Evolutionary conservation across 148 eudicot genomes (phyloP), one percentile per base, ranked within the genome.

Genomic region (Chenopodium album): DNA sequence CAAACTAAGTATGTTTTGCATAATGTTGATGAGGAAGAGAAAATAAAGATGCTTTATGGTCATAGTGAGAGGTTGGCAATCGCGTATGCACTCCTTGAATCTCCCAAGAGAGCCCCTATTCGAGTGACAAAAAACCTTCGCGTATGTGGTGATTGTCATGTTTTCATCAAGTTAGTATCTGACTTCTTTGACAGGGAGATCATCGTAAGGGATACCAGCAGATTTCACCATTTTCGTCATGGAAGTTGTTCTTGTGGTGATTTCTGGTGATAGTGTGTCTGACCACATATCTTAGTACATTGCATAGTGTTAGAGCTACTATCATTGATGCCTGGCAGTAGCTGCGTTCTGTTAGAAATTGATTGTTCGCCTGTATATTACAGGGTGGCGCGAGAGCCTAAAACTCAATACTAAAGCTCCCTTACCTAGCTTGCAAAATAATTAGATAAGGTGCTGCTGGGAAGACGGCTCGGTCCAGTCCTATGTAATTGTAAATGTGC

Each of bases 11-110:
- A 80, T 81, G 96, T 90, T 69, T 78, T 91, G 87, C 98, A 89
- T 76, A 86, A 95, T 85, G 87, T 95, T n/a, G 89, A 87, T 62
- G 94, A 96, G 82, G 83, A 88, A 64, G 91, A 89, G 87, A 96
- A 91, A 80, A 87, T 79, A 23, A 89, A 86, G 90, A 90, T 89
- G 90, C 82, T 94, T 7, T 73, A 84, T 47, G 91, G 92, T 67
- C 99, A 95, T 67, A 93, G 98, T 76, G 98, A 95, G 82, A 90
- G 94, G 85, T 84, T 95, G 87, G 99, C 98, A 31, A 87, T 95
- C 56, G 92, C 98, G 12, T 93, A 89, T 85, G 94, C 92, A 41
- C 85, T 95, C 34, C 90, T 92, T 84, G 81, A 56, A 67, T 86
- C 91, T 32, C 66, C 88, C 47, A 75, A 80, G 8, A 87, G 92